A percentile compares a stretch with the other conserved stretches of the same genome.
Conservation (phyloP, 2,329 filamentous ascomycete genomes). For the Fusarium dlaminii region DNA sequence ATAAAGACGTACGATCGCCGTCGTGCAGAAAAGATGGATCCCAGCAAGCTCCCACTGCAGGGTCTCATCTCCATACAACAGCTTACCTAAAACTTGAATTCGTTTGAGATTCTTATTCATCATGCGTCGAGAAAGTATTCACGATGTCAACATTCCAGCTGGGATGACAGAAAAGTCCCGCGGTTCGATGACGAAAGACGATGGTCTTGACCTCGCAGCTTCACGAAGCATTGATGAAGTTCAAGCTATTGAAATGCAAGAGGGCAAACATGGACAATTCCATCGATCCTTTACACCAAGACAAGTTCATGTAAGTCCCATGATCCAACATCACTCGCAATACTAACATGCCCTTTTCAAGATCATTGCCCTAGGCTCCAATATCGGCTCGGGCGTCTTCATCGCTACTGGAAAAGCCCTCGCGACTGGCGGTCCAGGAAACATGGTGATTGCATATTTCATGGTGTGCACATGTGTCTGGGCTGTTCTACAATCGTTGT, state of each 20-base stretch:
- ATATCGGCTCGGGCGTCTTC: constrained; percentile 32
- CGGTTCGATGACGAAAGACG: constrained; percentile 18
- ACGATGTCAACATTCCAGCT: constrained; percentile 1
- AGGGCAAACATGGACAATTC: constrained; percentile 24
- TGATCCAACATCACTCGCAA: background rate
- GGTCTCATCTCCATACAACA: background rate
- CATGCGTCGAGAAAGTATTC: constrained; percentile 16
- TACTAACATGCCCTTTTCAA: background rate
- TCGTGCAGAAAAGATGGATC: background rate
- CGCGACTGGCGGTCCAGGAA: constrained; percentile 30
- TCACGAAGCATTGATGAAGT: constrained; percentile 13
- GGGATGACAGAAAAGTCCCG: constrained; percentile 13
- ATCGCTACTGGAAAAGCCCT: constrained; percentile 30
- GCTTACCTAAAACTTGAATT: background rate
- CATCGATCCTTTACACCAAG: constrained; percentile 34
- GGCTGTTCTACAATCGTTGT: constrained; percentile 29
- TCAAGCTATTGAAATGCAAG: constrained; percentile 10
- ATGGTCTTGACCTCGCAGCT: background rate
- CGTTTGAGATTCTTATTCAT: background rate
- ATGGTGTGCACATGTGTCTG: constrained; percentile 31
- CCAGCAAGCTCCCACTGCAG: background rate
- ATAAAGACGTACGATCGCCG: constrained; percentile 4
- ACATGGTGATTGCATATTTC: constrained; percentile 30
- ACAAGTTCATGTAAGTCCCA: constrained; percentile 29
- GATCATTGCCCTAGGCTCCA: constrained; percentile 34